phyloP scores from a whole-genome alignment of 345 rosid species.

The Sapria himalayana region DNA sequence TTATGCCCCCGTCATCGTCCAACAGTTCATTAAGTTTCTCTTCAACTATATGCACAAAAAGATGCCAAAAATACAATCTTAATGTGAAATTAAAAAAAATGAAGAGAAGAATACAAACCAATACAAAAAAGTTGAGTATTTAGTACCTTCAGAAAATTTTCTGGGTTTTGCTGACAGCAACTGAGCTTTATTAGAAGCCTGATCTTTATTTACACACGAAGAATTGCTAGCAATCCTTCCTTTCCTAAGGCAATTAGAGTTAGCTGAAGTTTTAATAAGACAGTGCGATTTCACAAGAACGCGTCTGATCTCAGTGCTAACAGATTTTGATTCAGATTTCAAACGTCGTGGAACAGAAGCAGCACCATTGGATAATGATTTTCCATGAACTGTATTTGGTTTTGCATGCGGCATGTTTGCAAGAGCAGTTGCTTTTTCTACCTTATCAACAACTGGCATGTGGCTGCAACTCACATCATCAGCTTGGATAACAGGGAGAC shows the following conservation, averaged over 20 bases:
- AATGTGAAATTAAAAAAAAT: too few species aligned
- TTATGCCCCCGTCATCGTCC: slow-evolving; percentile 82
- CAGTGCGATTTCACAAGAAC: slow-evolving; percentile 30
- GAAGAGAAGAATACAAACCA: slow-evolving; percentile 23
- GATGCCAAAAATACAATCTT: too few species aligned
- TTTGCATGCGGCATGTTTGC: slow-evolving; percentile 16
- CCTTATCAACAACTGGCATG: slow-evolving; percentile 16
- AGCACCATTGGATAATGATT: slow-evolving; percentile 17
- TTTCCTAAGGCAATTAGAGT: slow-evolving; percentile 30
- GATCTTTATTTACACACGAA: slow-evolving; percentile 30
- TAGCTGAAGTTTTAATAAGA: slow-evolving; percentile 33
- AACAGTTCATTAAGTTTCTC: slow-evolving; percentile 90
- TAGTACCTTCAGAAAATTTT: slow-evolving; percentile 35
- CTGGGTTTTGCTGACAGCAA: slow-evolving; percentile 29
- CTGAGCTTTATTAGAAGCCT: slow-evolving; percentile 30
- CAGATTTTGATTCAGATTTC: slow-evolving; percentile 25
- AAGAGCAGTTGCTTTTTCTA: slow-evolving; percentile 17
- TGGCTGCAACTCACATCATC: slow-evolving; percentile 13
- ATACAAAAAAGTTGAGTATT: slow-evolving; percentile 83
- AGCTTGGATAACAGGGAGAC: slow-evolving; percentile 15
- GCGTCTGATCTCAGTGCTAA: slow-evolving; percentile 23
- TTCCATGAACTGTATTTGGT: slow-evolving; percentile 13
- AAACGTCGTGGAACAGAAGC: slow-evolving; percentile 19
- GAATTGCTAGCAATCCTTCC: slow-evolving; percentile 22
- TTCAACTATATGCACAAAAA: slow-evolving; percentile 43